Evolutionary conservation across 1,284 basidiomycete genomes (phyloP), one percentile per base, ranked within the genome.

Genomic region (Boletus subluridellus): DNA sequence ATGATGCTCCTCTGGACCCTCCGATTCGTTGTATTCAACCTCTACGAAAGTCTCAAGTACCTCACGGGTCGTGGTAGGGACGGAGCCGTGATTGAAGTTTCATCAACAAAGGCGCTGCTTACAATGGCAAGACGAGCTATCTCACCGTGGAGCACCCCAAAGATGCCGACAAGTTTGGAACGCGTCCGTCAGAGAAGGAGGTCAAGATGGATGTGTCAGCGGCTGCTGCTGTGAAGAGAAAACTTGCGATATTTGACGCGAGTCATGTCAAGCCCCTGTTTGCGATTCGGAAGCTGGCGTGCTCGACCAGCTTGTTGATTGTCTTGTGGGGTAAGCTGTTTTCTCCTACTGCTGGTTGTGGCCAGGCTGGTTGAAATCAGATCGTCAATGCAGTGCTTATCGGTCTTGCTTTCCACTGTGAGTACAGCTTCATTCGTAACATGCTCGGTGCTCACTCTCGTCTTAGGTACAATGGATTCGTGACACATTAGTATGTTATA

Each of bases 11-110:
- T 21, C 21, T 21, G 21, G 21, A 21, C 21, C 21, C 21, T 21
- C 21, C 21, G 21, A 21, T 21, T 21, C 21, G 21, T 21, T 70
- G 74, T 87, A 52, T 92, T 92, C 77, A 76, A 79, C n/a, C 80
- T 93, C 52, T 77, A 86, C 58, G 90, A 93, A 71, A 86, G 85
- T 56, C 89, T 89, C 5, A 89, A 89, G 70, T 92, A 80, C 72
- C 80, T 94, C 34, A 82, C 93, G 70, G 84, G 84, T 7, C 82
- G 85, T 58, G 90, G 90, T 1, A 76, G 78, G 41, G 90, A 93
- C 64, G 80, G 78, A 15, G 82, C 87, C 52, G 92, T 91, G 0
- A 83, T 94, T 28, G 81, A 80, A 17, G 80, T 92, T 21, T 21
- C 52, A 75, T 94, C 26, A 81, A 86, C 60, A 77, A 78, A 34